A percentile compares a stretch with the other conserved stretches of the same genome.
Evolutionary conservation across 805 yeast species (phyloP).

Genomic region (Huiozyma naganishii): DNA sequence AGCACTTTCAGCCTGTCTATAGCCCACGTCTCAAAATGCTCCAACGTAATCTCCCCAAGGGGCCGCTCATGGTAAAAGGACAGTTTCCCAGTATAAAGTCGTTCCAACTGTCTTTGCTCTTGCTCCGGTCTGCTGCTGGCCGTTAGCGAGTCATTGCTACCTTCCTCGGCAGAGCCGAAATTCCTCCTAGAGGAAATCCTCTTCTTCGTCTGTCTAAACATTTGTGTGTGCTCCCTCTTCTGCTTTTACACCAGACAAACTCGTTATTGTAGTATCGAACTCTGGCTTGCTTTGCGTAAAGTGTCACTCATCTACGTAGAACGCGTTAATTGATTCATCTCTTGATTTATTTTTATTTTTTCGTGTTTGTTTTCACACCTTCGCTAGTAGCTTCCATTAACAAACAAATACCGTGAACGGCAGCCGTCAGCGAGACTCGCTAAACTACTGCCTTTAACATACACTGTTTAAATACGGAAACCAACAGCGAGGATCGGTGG

Average conservation of each 20-base stretch:
- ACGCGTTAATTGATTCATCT: too few species aligned
- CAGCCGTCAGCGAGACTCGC: too few species aligned
- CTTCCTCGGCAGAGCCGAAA: constrained; percentile 32
- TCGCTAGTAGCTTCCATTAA: too few species aligned
- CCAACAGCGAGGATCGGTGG: too few species aligned
- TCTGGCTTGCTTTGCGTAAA: too few species aligned
- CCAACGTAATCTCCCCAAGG: constrained; percentile 73
- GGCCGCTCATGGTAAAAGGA: constrained; percentile 76
- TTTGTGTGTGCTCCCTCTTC: constrained; percentile 13
- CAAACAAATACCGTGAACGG: too few species aligned
- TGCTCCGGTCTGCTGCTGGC: constrained; percentile 9
- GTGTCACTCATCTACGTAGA: too few species aligned
- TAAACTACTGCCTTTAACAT: too few species aligned
- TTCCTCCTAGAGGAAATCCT: constrained; percentile 65
- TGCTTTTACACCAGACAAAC: not conserved
- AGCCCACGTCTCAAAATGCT: constrained; percentile 93
- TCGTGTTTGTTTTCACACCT: too few species aligned
- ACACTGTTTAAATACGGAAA: too few species aligned
- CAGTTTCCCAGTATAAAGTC: constrained; percentile 47
- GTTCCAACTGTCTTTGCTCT: constrained; percentile 28
- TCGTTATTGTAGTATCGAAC: not conserved
- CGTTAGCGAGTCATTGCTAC: not conserved
- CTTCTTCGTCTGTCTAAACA: constrained; percentile 69
- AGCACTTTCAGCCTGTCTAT: constrained; percentile 77
- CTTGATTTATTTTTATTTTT: too few species aligned